These are phyloP conservation scores for Patellaria atrata DNA, from an alignment of 495 filamentous ascomycete species.

Conservation along the genomic window DNA sequence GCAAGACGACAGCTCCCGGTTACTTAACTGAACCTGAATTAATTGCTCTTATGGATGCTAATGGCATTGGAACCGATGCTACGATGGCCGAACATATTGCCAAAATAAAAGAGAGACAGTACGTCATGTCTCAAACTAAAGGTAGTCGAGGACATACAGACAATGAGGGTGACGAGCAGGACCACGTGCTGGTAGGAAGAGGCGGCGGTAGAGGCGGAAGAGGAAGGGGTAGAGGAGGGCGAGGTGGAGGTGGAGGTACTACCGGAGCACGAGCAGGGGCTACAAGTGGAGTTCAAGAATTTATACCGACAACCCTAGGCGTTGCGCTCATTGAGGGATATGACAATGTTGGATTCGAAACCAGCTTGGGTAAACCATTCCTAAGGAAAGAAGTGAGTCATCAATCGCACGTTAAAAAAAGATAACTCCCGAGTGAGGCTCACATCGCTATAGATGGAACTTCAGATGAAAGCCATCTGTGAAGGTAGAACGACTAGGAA, in stretches of 20 bases:
- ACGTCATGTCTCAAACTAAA: slow-evolving; percentile 51
- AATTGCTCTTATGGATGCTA: slow-evolving; percentile 97
- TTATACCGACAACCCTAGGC: slow-evolving; percentile 81
- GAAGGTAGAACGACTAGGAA: slow-evolving; percentile 62
- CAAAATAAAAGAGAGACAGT: slow-evolving; percentile 80
- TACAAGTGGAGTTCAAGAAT: slow-evolving; percentile 53
- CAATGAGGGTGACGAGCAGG: slow-evolving; percentile 18
- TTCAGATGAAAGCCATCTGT: slow-evolving; percentile 88
- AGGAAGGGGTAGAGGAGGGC: slow-evolving; percentile 27
- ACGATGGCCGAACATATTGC: slow-evolving; percentile 98
- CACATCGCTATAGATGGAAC: slow-evolving; percentile 67
- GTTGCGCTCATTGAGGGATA: slow-evolving; percentile 88
- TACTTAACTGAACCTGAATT: slow-evolving; percentile 93
- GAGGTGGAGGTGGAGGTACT: slow-evolving; percentile 27
- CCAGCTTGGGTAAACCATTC: slow-evolving; percentile 90
- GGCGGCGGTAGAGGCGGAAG: slow-evolving; percentile 33
- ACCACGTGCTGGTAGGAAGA: slow-evolving; percentile 17
- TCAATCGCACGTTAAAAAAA: no score
- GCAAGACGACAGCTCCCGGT: slow-evolving; percentile 66
- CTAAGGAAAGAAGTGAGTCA: slow-evolving; percentile 64
- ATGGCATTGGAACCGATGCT: slow-evolving; percentile 95
- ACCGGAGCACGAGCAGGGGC: slow-evolving; percentile 32
- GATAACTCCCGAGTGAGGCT: no score
- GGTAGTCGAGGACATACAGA: slow-evolving; percentile 28
- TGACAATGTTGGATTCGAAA: slow-evolving; percentile 78